Base-by-base conservation (phyloP, 1,284 basidiomycete species). In the Paramarasmius palmivorus region DNA sequence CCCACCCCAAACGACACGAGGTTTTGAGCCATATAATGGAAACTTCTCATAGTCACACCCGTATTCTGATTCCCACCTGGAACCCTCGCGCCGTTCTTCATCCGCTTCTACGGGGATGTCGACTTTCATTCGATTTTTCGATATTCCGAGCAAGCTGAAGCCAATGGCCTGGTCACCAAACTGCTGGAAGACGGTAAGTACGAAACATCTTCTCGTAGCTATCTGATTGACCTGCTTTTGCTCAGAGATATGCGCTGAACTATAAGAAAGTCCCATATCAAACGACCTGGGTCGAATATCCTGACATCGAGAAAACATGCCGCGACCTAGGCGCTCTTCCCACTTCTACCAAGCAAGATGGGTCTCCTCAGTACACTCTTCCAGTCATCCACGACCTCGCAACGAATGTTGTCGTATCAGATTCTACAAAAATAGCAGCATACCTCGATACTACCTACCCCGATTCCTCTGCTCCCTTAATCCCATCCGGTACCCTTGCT, bases 241-340 rank as follows among this genome's bases (percentile, higher is more conserved):
- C 29, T 12, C 12, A 32, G 29, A 67, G 64, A 53, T 67, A 65
- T 37, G 51, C 57, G 3, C 56, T 71, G 6, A 68, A 67, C 46
- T 64, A 62, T 60, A 70, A 70, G 52, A 57, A 61, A 15, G 50
- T 70, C 5, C 58, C 64, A 0, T 68, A 61, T 54, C 59, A 50
- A 25, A 71, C 68, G 0, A 59, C 59, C 38, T 69, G 66, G 63
- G 54, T 71, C 47, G 68, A 70, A 35, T 68, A 65, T 50, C 64
- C 67, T 9, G 67, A 69, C 39, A 68, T 71, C 50, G 64, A 56
- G 40, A 42, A 60, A 2, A 59, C 57, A 22, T 59, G 64, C 52
- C 63, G 65, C 45, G 57, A 59, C 25, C 60, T 71, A 4, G 68
- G 68, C 1, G 67, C 66, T 1, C 49, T 58, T 14, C 65, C 65